Evolutionary conservation across 2,329 filamentous ascomycete genomes (phyloP).

Genomic region (Teratosphaeria nubilosa): DNA sequence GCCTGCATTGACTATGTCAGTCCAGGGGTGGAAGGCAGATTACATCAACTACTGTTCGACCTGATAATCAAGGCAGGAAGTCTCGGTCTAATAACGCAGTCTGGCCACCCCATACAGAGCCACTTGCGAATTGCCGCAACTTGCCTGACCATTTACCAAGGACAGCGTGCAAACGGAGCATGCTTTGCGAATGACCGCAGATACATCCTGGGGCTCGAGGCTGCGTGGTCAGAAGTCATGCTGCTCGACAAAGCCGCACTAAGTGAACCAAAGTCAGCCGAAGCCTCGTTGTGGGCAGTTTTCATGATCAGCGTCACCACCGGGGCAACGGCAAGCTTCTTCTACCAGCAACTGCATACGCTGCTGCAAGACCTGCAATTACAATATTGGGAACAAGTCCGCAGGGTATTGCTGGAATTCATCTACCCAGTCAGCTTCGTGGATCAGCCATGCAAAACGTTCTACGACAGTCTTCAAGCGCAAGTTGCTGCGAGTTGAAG

Average conservation of each 20-base stretch:
- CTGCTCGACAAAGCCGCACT: constrained; percentile 19
- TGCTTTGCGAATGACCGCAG: constrained; percentile 18
- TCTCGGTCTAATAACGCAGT: constrained; percentile 5
- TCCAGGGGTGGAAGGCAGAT: constrained; percentile 18
- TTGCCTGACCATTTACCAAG: constrained; percentile 24
- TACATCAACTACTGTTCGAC: constrained; percentile 23
- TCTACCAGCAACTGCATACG: constrained; percentile 12
- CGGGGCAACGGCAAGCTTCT: constrained; percentile 15
- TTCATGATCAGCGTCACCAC: constrained; percentile 26
- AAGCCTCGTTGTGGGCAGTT: constrained; percentile 24
- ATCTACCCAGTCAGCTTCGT: constrained; percentile 26
- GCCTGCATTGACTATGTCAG: constrained; percentile 25
- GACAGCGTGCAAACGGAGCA: constrained; percentile 19
- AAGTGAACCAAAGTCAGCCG: constrained; percentile 21
- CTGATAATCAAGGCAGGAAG: constrained; percentile 18
- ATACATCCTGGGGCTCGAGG: constrained; percentile 21
- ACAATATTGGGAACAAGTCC: constrained; percentile 22
- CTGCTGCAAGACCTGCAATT: constrained; percentile 21
- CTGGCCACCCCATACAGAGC: constrained; percentile 20
- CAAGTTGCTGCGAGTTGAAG: constrained; percentile 1
- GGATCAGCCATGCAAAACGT: constrained; percentile 22
- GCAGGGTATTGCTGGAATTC: constrained; percentile 23
- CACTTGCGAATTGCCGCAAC: constrained; percentile 24
- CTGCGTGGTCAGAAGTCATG: constrained; percentile 22
- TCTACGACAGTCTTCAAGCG: constrained; percentile 16